A percentile compares a stretch with the other conserved stretches of the same genome.
Evolutionary conservation across 306 rosid species (phyloP).

Genomic region (Hippophae gyantsensis): DNA sequence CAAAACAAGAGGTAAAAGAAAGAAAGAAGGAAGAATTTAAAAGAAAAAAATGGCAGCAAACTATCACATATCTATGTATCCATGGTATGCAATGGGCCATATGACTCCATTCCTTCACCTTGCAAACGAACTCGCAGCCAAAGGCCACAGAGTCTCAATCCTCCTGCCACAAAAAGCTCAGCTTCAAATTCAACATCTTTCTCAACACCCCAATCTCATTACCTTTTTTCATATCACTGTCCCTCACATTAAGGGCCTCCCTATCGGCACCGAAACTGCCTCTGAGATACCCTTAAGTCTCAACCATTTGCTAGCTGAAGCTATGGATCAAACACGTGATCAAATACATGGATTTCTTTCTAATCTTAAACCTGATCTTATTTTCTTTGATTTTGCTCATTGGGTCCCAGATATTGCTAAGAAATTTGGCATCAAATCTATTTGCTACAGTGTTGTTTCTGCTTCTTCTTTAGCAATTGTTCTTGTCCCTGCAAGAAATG

Average conservation of each 20-base stretch:
- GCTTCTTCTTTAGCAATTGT: slow-evolving; percentile 25
- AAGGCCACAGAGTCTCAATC: slow-evolving; percentile 27
- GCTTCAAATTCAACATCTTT: slow-evolving; percentile 17
- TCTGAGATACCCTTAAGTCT: slow-evolving; percentile 26
- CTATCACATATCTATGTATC: slow-evolving; percentile 34
- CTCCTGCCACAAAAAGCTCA: slow-evolving; percentile 31
- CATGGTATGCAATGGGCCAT: slow-evolving; percentile 56
- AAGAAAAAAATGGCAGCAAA: background rate
- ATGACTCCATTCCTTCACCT: slow-evolving; percentile 46
- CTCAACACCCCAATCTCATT: slow-evolving; percentile 30
- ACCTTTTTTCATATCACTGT: slow-evolving; percentile 20
- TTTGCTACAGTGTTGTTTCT: slow-evolving; percentile 30
- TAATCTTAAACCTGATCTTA: slow-evolving; percentile 19
- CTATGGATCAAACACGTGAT: slow-evolving; percentile 28
- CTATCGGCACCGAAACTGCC: slow-evolving; percentile 30
- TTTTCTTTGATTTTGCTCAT: slow-evolving; percentile 33
- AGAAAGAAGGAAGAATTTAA: too few species aligned
- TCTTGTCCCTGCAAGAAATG: slow-evolving; percentile 20
- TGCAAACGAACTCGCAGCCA: slow-evolving; percentile 39
- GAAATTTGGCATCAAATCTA: slow-evolving; percentile 15
- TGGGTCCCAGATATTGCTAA: slow-evolving; percentile 32
- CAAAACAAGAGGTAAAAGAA: too few species aligned
- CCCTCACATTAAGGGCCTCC: slow-evolving; percentile 36
- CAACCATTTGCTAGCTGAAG: slow-evolving; percentile 13
- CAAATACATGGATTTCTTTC: slow-evolving; percentile 12